Evolutionary conservation across 805 yeast species (phyloP).

Genomic region (Pichia cephalocereana): DNA sequence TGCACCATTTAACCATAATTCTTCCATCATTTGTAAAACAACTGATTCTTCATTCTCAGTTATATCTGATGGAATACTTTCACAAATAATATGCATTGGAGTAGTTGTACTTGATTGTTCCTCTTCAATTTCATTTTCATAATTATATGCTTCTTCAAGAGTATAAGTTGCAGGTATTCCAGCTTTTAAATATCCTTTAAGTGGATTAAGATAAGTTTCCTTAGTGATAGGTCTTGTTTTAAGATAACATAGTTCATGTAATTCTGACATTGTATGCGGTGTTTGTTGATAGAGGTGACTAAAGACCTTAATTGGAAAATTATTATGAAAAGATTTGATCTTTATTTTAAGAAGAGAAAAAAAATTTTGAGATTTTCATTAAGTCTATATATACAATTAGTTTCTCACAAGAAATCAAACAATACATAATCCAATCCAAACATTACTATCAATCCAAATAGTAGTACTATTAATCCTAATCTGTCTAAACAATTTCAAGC

Average conservation of each 20-base stretch:
- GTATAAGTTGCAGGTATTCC: conserved; percentile 85
- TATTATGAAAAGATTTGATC: too few relatives aligned
- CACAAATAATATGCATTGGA: conserved; percentile 64
- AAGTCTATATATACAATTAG: too few relatives aligned
- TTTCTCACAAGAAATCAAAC: too few relatives aligned
- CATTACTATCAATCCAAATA: too few relatives aligned
- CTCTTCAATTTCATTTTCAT: conserved; percentile 31
- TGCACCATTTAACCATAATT: conserved; percentile 75
- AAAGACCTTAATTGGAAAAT: too few relatives aligned
- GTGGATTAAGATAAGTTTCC: conserved; percentile 31
- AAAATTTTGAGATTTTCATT: not conserved
- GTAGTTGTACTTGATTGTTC: conserved; percentile 50
- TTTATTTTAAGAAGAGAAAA: not conserved
- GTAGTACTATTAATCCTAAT: too few relatives aligned
- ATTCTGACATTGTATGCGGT: conserved; percentile 41
- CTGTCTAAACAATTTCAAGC: too few relatives aligned
- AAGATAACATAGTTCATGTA: conserved; percentile 55
- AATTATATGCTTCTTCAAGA: conserved; percentile 62
- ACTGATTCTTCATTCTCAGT: conserved; percentile 34
- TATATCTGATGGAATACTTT: conserved; percentile 36
- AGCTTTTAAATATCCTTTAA: conserved; percentile 39
- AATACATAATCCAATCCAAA: too few relatives aligned
- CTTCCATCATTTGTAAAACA: conserved; percentile 47
- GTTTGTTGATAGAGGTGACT: not conserved
- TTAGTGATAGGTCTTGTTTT: conserved; percentile 41